A percentile compares a stretch with the other conserved stretches of the same genome.
These are phyloP conservation scores for Saccharomycopsis javanensis DNA, from an alignment of 805 yeast species.

Conservation along the genomic window DNA sequence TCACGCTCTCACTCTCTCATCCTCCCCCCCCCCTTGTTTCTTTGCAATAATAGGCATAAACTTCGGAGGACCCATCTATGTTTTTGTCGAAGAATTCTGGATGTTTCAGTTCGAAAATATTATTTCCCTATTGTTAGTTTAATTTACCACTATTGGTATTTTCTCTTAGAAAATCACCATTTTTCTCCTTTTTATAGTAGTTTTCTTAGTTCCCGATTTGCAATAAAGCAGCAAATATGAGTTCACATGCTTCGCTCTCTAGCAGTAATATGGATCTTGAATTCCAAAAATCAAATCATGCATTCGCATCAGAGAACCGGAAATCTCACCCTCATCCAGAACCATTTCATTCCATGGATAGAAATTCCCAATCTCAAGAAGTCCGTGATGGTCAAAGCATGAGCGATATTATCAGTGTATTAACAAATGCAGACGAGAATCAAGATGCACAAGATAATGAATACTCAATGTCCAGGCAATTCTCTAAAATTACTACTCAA, in stretches of 20 bases:
- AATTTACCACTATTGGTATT: no score
- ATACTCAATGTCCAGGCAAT: conserved; percentile 3
- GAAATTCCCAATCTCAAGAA: background rate
- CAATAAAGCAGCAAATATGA: background rate
- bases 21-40: no score
- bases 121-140: no score
- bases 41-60: no score
- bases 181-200: no score
- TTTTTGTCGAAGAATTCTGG: no score
- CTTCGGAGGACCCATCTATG: no score
- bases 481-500: conserved; percentile 9
- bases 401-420: background rate
- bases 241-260: background rate
- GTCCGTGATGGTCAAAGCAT: background rate
- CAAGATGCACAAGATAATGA: conserved; percentile 5
- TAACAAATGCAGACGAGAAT: conserved; percentile 1
- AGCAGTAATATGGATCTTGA: background rate
- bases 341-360: background rate
- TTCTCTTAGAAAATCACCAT: no score
- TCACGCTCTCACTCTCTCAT: no score
- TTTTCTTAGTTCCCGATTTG: no score
- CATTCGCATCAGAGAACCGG: background rate
- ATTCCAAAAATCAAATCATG: background rate
- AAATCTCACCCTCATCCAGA: background rate
- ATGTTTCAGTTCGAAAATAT: no score